phyloP scores from a whole-genome alignment of 2,329 filamentous ascomycete genomes.

The Tympanopsis confertula region DNA sequence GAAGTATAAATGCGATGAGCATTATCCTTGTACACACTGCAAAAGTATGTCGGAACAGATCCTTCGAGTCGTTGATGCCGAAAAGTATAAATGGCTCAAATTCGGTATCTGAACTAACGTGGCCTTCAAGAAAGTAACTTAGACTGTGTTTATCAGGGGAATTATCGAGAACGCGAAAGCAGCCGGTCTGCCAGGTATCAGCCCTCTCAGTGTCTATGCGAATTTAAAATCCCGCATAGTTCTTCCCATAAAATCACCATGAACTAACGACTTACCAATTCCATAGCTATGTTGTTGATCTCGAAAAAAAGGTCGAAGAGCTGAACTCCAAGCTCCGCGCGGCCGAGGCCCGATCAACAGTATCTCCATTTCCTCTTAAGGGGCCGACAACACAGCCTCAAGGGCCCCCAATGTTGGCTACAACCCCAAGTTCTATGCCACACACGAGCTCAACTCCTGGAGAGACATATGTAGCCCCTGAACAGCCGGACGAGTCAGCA shows the following conservation, averaged over 20 bases:
- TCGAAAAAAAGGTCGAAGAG: slow-evolving; percentile 19
- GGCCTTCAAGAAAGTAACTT: slow-evolving; percentile 14
- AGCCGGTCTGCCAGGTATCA: slow-evolving; percentile 9
- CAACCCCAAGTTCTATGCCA: slow-evolving; percentile 9
- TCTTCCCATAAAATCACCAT: too few relatives aligned
- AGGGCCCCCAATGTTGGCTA: slow-evolving; percentile 9
- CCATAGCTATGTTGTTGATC: slow-evolving; percentile 18
- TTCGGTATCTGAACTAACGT: slow-evolving; percentile 3
- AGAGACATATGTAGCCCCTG: slow-evolving; percentile 6
- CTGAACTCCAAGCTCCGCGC: slow-evolving; percentile 13
- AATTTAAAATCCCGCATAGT: too few relatives aligned
- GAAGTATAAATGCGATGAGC: slow-evolving; percentile 35
- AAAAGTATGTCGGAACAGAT: slow-evolving; percentile 19
- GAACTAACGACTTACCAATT: slow-evolving; percentile 10
- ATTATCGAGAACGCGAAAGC: slow-evolving; percentile 16
- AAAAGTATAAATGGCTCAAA: slow-evolving; percentile 8
- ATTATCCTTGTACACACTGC: slow-evolving; percentile 24
- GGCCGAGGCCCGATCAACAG: slow-evolving; percentile 3
- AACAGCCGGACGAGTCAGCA: slow-evolving; percentile 12
- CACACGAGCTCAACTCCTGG: slow-evolving; percentile 3
- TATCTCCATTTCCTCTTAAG: too few relatives aligned
- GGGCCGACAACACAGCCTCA: too few relatives aligned
- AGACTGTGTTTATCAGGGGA: slow-evolving; percentile 19
- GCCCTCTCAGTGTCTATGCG: background rate
- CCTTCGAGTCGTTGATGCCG: slow-evolving; percentile 4